These are phyloP conservation scores for Spinacia oleracea DNA, from an alignment of 179 eudicot genomes.

Conservation along the genomic window DNA sequence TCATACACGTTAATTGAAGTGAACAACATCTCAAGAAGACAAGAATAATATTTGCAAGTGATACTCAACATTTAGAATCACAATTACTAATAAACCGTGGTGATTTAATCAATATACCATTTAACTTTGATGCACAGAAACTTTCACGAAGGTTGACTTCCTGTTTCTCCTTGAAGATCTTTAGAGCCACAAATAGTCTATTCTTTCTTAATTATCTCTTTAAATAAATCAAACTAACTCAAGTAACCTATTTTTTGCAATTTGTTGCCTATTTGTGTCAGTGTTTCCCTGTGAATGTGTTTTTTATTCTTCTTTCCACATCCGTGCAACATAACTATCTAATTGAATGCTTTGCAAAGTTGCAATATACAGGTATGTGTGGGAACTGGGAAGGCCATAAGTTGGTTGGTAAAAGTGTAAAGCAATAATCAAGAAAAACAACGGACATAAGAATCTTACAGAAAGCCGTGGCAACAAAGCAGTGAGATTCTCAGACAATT, in stretches of 20 bases:
- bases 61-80: not conserved
- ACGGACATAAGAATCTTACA: constrained; percentile 40
- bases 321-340: too few relatives aligned
- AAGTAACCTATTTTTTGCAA: not conserved
- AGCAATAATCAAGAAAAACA: not conserved
- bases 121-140: not conserved
- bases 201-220: not conserved
- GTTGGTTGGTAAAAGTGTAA: not conserved
- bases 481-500: constrained; percentile 51
- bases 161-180: not conserved
- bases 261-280: not conserved
- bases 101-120: not conserved
- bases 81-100: not conserved
- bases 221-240: not conserved
- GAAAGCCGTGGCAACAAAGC: constrained; percentile 67
- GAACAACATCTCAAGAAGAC: not conserved
- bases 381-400: not conserved
- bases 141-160: not conserved
- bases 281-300: not conserved
- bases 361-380: not conserved
- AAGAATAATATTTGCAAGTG: not conserved
- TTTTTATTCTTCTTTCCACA: not conserved
- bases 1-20: not conserved
- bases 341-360: not conserved
- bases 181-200: not conserved